These are phyloP conservation scores for Coniochaeta sp. DNA, from an alignment of 2,329 filamentous ascomycete species.

Conservation along the genomic window DNA sequence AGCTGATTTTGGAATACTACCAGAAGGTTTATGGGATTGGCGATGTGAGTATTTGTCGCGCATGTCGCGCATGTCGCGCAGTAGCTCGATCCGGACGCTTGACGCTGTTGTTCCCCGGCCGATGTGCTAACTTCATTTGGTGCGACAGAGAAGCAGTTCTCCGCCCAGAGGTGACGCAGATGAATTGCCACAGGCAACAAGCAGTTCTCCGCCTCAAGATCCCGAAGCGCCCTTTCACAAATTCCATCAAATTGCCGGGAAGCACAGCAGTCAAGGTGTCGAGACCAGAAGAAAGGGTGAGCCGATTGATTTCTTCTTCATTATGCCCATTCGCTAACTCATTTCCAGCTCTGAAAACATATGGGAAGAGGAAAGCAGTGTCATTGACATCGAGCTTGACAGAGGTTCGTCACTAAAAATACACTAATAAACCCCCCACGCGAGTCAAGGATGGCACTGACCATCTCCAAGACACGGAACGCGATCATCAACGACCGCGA, in stretches of 20 bases:
- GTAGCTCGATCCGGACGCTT: constrained; percentile 2
- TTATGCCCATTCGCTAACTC: not conserved
- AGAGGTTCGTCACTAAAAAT: not conserved
- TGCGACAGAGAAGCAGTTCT: constrained; percentile 15
- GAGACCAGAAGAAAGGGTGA: not conserved
- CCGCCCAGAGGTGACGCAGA: constrained; percentile 7
- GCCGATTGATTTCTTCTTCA: not conserved
- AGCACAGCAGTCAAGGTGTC: not conserved
- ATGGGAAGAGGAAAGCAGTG: constrained; percentile 1
- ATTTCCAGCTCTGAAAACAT: not conserved
- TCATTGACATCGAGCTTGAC: not conserved
- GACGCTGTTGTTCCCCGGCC: not conserved
- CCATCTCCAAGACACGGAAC: constrained; percentile 6
- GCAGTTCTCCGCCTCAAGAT: not conserved
- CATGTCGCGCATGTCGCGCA: constrained; percentile 4
- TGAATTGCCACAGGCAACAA: too few species aligned
- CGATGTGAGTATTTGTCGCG: constrained; percentile 25
- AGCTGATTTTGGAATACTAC: constrained; percentile 30
- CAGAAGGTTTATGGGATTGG: constrained; percentile 30
- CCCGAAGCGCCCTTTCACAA: not conserved
- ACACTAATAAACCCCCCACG: not conserved
- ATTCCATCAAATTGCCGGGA: not conserved
- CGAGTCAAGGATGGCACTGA: constrained; percentile 15
- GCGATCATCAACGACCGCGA: not conserved
- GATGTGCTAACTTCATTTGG: not conserved